These are phyloP conservation scores for Myochromella boudieri DNA, from an alignment of 768 basidiomycete species.

Conservation along the genomic window DNA sequence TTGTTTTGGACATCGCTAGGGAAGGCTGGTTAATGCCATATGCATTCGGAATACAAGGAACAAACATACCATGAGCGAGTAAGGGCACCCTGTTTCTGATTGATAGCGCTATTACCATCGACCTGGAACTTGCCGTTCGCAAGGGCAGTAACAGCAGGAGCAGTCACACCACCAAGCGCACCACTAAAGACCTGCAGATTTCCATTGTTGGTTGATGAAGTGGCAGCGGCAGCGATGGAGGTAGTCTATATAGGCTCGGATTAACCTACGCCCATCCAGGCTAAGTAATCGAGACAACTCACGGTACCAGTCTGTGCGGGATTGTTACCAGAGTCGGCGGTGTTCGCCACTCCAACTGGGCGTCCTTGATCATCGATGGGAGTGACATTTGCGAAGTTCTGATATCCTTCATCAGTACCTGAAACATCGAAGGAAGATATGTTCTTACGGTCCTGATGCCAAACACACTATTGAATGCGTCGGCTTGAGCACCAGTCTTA, in stretches of 20 bases:
- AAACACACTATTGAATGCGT: slow-evolving; percentile 61
- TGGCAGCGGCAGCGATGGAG: slow-evolving; percentile 8
- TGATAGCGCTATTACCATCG: slow-evolving; percentile 45
- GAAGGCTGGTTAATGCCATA: neutral
- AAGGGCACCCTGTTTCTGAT: slow-evolving; percentile 43
- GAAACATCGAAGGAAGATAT: neutral
- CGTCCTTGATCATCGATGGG: slow-evolving; percentile 46
- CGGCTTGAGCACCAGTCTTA: slow-evolving; percentile 54
- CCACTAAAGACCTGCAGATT: slow-evolving; percentile 55
- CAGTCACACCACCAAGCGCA: slow-evolving; percentile 41
- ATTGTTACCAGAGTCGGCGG: slow-evolving; percentile 1
- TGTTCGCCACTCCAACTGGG: slow-evolving; percentile 26
- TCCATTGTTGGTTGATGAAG: slow-evolving; percentile 10
- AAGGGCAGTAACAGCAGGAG: slow-evolving; percentile 43
- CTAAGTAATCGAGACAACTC: too few relatives aligned
- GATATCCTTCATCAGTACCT: neutral
- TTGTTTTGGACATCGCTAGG: slow-evolving; percentile 57
- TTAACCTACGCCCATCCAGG: neutral
- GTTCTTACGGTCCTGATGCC: slow-evolving; percentile 47
- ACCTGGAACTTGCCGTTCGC: slow-evolving; percentile 50
- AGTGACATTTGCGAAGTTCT: slow-evolving; percentile 47
- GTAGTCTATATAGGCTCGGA: slow-evolving; percentile 2
- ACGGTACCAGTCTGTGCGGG: slow-evolving; percentile 11
- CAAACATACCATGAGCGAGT: slow-evolving; percentile 43
- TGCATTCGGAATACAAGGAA: neutral